phyloP scores from a whole-genome alignment of 2,329 filamentous ascomycete genomes.

The Alternaria incomplexa region DNA sequence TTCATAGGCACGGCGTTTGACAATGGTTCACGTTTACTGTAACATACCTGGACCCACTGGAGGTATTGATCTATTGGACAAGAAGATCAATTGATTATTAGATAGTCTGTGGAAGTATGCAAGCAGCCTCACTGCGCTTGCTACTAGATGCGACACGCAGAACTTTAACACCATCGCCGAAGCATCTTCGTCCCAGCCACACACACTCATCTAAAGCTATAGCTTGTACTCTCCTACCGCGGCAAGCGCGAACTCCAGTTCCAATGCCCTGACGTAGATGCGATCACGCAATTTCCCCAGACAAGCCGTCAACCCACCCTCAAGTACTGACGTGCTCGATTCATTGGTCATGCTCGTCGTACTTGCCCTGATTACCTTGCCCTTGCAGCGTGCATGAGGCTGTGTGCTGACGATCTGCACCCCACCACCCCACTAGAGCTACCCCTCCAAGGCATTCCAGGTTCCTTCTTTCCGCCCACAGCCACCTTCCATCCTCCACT shows the following conservation, averaged over 20 bases:
- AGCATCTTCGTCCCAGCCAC: not conserved
- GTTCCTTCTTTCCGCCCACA: conserved; percentile 2
- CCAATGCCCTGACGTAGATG: conserved; percentile 4
- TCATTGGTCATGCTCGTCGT: conserved; percentile 13
- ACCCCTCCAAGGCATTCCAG: conserved; percentile 9
- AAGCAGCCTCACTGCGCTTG: not conserved
- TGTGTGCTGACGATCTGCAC: conserved; percentile 20
- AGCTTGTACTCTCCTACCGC: not conserved
- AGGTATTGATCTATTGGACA: not conserved
- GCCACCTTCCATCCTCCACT: conserved; percentile 5
- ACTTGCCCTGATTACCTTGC: conserved; percentile 12
- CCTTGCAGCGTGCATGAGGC: conserved; percentile 22
- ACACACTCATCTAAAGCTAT: not conserved
- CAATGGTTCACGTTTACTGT: not conserved
- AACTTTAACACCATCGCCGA: not conserved
- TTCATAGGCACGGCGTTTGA: conserved; percentile 19
- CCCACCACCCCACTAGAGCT: conserved; percentile 18
- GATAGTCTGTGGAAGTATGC: not conserved
- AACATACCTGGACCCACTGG: not conserved
- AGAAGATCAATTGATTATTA: not conserved
- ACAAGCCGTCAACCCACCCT: not conserved
- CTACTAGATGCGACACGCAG: not conserved
- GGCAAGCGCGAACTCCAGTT: not conserved
- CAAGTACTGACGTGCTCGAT: conserved; percentile 4
- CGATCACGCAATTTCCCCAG: conserved; percentile 19